Evolutionary conservation across 2,329 filamentous ascomycete genomes (phyloP).

Genomic region (Dothideomycetes sp.): DNA sequence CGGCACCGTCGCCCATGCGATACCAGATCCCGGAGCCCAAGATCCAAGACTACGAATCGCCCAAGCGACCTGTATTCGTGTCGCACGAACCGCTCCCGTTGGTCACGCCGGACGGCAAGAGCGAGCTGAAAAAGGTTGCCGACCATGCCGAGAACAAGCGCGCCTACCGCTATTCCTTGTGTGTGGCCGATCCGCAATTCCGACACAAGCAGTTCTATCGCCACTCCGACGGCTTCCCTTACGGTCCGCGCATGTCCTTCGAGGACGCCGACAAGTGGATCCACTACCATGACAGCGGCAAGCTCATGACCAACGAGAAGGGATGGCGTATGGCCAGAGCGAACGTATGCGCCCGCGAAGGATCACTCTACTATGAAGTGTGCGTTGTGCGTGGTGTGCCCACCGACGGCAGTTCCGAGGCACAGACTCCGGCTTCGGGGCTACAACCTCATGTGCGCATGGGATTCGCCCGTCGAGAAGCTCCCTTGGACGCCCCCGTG

Average conservation of each 20-base stretch:
- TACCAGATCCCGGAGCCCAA: slow-evolving; percentile 42
- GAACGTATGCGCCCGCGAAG: slow-evolving; percentile 83
- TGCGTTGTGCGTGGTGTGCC: slow-evolving; percentile 72
- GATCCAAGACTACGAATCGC: slow-evolving; percentile 39
- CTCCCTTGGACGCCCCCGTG: slow-evolving; percentile 71
- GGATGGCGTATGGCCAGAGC: slow-evolving; percentile 86
- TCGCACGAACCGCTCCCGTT: slow-evolving; percentile 39
- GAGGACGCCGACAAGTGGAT: slow-evolving; percentile 84
- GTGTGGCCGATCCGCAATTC: slow-evolving; percentile 81
- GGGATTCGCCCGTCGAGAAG: slow-evolving; percentile 76
- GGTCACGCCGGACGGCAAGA: slow-evolving; percentile 31
- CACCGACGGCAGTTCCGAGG: slow-evolving; percentile 32
- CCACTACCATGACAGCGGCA: slow-evolving; percentile 62
- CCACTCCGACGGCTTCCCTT: slow-evolving; percentile 76
- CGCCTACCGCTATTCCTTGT: slow-evolving; percentile 80
- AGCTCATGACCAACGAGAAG: slow-evolving; percentile 78
- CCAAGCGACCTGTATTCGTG: slow-evolving; percentile 38
- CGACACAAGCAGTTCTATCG: slow-evolving; percentile 82
- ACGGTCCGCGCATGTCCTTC: slow-evolving; percentile 76
- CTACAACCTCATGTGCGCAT: slow-evolving; percentile 61
- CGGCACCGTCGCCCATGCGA: slow-evolving; percentile 39
- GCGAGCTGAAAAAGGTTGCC: slow-evolving; percentile 39
- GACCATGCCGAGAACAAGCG: slow-evolving; percentile 55
- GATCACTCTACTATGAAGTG: slow-evolving; percentile 89
- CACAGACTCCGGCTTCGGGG: slow-evolving; percentile 22